Evolutionary conservation across 371 early-diverging fungal genomes (phyloP).

Genomic region (Thermomucor indicae-seudaticae): DNA sequence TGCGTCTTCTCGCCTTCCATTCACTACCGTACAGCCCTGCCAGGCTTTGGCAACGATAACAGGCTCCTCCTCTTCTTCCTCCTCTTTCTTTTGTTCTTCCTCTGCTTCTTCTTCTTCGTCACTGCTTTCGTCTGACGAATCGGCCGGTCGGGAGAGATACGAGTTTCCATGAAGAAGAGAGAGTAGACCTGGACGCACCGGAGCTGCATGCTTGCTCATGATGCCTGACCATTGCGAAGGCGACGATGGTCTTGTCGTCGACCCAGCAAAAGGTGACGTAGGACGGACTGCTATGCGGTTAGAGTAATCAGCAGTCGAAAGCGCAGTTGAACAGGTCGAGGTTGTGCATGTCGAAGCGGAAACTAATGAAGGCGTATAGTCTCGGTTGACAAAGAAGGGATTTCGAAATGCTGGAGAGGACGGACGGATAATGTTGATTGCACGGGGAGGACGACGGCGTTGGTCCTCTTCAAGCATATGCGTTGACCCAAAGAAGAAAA

Average conservation of each 20-base stretch:
- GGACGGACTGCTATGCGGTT: too few species aligned
- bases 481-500: not conserved
- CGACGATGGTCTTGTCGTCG: too few species aligned
- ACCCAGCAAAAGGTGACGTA: too few species aligned
- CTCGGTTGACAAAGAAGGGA: constrained; percentile 6
- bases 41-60: constrained; percentile 31
- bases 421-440: constrained; percentile 20
- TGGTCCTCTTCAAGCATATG: constrained; percentile 9
- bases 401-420: constrained; percentile 14
- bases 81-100: constrained; percentile 4
- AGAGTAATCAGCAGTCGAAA: too few species aligned
- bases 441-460: constrained; percentile 25
- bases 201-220: too few species aligned
- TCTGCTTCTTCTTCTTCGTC: constrained; percentile 7
- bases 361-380: constrained; percentile 2
- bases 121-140: too few species aligned
- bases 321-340: too few species aligned
- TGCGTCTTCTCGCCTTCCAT: constrained; percentile 32
- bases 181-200: too few species aligned
- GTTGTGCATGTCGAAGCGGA: constrained; percentile 7
- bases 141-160: too few species aligned
- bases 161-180: too few species aligned
- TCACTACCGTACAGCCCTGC: constrained; percentile 39
- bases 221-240: too few species aligned
- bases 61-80: constrained; percentile 8